A percentile compares a stretch with the other conserved stretches of the same genome.
phyloP scores from a whole-genome alignment of 306 rosid genomes.

The Rosa rugosa region DNA sequence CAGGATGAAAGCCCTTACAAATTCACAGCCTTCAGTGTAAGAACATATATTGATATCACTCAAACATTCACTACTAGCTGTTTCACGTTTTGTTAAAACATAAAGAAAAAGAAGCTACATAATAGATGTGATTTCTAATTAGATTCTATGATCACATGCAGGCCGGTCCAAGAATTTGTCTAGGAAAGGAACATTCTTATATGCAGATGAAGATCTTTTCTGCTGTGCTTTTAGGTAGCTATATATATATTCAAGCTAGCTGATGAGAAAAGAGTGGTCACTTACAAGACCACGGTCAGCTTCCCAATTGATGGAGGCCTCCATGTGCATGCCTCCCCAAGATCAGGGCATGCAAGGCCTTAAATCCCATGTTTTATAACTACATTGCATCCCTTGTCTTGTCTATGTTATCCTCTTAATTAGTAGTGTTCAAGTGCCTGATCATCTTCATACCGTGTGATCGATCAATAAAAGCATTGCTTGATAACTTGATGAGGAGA shows the following conservation, averaged over 20 bases:
- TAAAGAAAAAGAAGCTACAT: no score
- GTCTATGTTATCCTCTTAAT: no score
- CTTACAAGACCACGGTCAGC: conserved; percentile 15
- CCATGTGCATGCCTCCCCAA: neutral
- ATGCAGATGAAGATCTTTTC: conserved; percentile 9
- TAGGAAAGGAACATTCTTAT: conserved; percentile 11
- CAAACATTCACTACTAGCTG: no score
- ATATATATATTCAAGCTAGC: conserved; percentile 5
- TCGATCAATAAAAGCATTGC: no score
- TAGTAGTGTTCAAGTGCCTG: no score
- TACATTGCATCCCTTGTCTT: no score
- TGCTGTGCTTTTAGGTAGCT: conserved; percentile 11
- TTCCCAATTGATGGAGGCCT: conserved; percentile 26
- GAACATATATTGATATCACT: conserved; percentile 3
- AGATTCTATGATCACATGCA: neutral
- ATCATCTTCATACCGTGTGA: no score
- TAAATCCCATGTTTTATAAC: neutral
- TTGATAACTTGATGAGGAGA: no score
- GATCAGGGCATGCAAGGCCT: neutral
- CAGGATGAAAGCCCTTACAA: conserved; percentile 35
- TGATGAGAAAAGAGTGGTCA: conserved; percentile 3
- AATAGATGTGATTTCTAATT: neutral
- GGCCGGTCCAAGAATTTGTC: neutral
- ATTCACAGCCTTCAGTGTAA: conserved; percentile 42
- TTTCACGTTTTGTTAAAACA: no score